Evolutionary conservation across 129 eudicot genomes (phyloP).

Genomic region (Logfia minima): DNA sequence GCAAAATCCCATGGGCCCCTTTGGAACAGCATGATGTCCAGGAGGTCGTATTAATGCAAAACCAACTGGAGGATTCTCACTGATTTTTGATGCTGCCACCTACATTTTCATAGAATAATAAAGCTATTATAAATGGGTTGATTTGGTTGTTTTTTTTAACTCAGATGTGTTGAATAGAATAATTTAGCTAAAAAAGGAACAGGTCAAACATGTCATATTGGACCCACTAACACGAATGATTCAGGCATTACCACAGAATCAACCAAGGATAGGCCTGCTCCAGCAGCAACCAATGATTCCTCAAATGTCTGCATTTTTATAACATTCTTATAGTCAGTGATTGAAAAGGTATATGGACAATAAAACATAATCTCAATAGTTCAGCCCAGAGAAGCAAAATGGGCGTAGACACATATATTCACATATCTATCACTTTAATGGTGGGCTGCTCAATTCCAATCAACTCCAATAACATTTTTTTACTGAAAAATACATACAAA

Average conservation of each 20-base stretch:
- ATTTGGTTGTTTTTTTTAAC: background rate
- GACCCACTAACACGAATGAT: constrained; percentile 18
- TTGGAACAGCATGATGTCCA: constrained; percentile 95
- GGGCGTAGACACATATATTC: background rate
- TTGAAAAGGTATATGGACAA: background rate
- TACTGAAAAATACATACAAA: background rate
- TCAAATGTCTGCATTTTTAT: constrained; percentile 70
- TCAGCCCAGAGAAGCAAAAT: background rate
- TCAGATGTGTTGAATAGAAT: too few species aligned
- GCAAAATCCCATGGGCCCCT: constrained; percentile 97
- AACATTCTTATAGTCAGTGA: background rate
- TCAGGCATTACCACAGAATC: constrained; percentile 88
- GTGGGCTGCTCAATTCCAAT: background rate
- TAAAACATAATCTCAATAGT: background rate
- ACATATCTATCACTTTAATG: background rate
- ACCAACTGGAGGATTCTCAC: constrained; percentile 72
- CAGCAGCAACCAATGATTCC: constrained; percentile 89
- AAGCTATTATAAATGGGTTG: background rate
- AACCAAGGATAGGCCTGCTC: constrained; percentile 89
- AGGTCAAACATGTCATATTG: background rate
- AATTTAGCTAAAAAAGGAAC: background rate
- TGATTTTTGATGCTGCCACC: constrained; percentile 72
- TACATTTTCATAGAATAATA: constrained; percentile 23
- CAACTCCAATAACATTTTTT: background rate
- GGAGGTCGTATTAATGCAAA: constrained; percentile 93